Conservation (phyloP, 345 rosid species). For the Dovyalis caffra region DNA sequence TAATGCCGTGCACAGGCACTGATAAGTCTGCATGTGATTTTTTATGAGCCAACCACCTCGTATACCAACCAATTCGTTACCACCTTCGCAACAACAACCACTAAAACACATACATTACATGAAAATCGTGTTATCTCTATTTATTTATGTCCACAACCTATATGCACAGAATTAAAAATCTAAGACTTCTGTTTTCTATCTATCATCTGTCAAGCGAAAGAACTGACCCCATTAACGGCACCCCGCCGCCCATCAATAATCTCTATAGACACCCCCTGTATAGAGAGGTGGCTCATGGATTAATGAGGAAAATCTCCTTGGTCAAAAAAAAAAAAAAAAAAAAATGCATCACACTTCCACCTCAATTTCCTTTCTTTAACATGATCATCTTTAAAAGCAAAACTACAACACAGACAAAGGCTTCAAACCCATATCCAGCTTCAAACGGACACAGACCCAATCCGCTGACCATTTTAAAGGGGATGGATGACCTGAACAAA, state of each 20-base stretch:
- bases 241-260: not conserved
- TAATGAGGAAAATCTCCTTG: conserved; percentile 10
- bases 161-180: conserved; percentile 27
- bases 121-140: not conserved
- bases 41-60: too few relatives aligned
- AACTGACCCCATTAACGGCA: conserved; percentile 1
- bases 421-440: conserved; percentile 17
- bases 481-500: not conserved
- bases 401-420: conserved; percentile 12
- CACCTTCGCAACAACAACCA: too few relatives aligned
- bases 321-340: conserved; percentile 15
- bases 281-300: conserved; percentile 10
- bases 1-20: too few relatives aligned
- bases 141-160: conserved; percentile 25
- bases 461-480: conserved; percentile 15
- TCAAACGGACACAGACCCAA: conserved; percentile 9
- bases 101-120: not conserved
- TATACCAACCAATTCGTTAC: too few relatives aligned
- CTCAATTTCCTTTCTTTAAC: conserved; percentile 5
- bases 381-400: conserved; percentile 8
- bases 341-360: conserved; percentile 26
- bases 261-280: not conserved
- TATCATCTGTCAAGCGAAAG: conserved; percentile 9
- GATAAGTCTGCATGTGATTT: too few relatives aligned
- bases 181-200: not conserved